Conservation (phyloP, 768 basidiomycete species). For the Amanita pseudoporphyria region DNA sequence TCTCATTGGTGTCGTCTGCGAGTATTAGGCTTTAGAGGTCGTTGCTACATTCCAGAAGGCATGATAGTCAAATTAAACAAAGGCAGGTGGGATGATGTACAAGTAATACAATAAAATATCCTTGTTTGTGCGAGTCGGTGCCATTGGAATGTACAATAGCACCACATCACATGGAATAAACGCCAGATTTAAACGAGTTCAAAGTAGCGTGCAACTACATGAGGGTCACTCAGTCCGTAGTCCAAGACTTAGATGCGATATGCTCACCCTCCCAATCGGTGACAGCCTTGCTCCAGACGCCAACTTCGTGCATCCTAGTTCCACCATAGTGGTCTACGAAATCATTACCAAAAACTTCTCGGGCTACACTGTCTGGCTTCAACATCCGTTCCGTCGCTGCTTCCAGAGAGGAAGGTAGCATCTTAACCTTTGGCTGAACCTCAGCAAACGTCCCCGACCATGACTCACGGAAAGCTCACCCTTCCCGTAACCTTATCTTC, state of each 20-base stretch:
- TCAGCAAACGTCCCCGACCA: background rate
- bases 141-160: no score
- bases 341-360: conserved; percentile 78
- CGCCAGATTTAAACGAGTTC: conserved; percentile 49
- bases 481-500: conserved; percentile 26
- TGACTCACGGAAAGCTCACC: conserved; percentile 9
- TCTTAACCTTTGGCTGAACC: conserved; percentile 40
- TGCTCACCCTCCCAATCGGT: conserved; percentile 87
- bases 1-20: conserved; percentile 39
- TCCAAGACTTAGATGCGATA: background rate
- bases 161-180: background rate
- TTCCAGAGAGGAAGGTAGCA: conserved; percentile 74
- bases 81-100: conserved; percentile 59
- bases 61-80: conserved; percentile 40
- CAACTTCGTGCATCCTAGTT: conserved; percentile 89
- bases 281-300: conserved; percentile 79
- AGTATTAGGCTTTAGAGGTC: conserved; percentile 48
- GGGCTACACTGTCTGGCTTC: conserved; percentile 65
- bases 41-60: conserved; percentile 35
- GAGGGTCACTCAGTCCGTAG: conserved; percentile 6
- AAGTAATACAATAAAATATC: conserved; percentile 29
- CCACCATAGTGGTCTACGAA: conserved; percentile 95
- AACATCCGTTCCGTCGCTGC: conserved; percentile 77
- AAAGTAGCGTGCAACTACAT: conserved; percentile 73
- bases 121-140: background rate